A percentile compares a stretch with the other conserved stretches of the same genome.
phyloP scores from a whole-genome alignment of 768 basidiomycete species.

The Tricholoma sp. region DNA sequence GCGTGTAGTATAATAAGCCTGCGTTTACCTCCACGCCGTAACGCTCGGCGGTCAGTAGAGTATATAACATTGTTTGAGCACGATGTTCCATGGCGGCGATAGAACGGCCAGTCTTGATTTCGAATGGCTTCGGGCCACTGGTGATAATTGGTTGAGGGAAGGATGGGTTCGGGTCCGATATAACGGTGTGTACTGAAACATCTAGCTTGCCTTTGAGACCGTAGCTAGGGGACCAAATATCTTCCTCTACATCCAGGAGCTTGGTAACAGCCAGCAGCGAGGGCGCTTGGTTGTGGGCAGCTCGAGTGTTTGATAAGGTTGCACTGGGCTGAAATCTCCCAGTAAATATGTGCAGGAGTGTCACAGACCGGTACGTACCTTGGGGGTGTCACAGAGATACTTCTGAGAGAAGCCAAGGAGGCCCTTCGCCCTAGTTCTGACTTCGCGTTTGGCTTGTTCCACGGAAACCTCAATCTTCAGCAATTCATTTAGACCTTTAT shows the following conservation, averaged over 20 bases:
- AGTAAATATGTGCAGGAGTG: not conserved
- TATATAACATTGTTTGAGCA: constrained; percentile 97
- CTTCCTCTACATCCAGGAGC: constrained; percentile 89
- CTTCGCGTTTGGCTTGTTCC: constrained; percentile 61
- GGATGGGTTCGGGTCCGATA: constrained; percentile 41
- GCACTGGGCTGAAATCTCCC: constrained; percentile 52
- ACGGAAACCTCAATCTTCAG: constrained; percentile 53
- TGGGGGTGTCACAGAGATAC: constrained; percentile 62
- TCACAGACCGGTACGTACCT: constrained; percentile 35
- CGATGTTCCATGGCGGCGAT: constrained; percentile 83
- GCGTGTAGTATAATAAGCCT: constrained; percentile 92
- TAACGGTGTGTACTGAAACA: constrained; percentile 70
- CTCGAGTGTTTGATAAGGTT: constrained; percentile 60
- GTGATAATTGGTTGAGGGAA: constrained; percentile 20
- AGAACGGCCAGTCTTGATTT: constrained; percentile 92
- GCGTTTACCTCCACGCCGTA: constrained; percentile 77
- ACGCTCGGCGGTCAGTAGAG: constrained; percentile 84
- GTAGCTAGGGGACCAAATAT: constrained; percentile 94
- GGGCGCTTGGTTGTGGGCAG: constrained; percentile 28
- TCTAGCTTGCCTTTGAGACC: constrained; percentile 97
- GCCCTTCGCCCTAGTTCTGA: constrained; percentile 58
- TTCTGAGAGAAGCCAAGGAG: constrained; percentile 57
- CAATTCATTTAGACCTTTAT: constrained; percentile 52
- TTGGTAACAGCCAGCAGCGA: constrained; percentile 67
- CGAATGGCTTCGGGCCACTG: constrained; percentile 50